phyloP scores from a whole-genome alignment of 2,329 filamentous ascomycete species.

The Fusarium sp. region DNA sequence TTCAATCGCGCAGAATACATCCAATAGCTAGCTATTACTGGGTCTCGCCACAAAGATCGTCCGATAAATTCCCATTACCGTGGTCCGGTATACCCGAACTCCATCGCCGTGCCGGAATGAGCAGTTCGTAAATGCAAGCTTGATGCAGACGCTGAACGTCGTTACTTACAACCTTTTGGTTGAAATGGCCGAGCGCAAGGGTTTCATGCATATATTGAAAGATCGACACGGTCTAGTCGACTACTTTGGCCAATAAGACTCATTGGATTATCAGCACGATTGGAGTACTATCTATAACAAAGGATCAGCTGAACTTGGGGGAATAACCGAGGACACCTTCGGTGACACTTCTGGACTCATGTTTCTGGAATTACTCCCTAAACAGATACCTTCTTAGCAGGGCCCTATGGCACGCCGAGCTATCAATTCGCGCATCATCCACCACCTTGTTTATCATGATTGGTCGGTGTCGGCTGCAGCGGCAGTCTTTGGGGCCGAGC shows the following conservation, averaged over 20 bases:
- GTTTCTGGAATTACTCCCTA: accelerated
- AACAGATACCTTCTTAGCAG: not conserved
- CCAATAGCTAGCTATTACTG: not conserved
- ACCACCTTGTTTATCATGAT: accelerated
- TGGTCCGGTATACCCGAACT: not conserved
- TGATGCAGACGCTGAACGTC: not conserved
- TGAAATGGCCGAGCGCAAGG: not conserved
- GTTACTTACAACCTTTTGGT: not conserved
- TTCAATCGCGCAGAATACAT: no score
- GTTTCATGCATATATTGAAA: not conserved
- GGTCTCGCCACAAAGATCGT: not conserved
- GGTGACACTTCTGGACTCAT: accelerated
- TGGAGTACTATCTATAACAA: not conserved
- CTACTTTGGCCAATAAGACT: accelerated
- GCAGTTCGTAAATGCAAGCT: not conserved
- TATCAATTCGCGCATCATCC: accelerated
- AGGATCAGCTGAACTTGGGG: not conserved
- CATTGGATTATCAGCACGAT: accelerated
- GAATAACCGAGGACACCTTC: not conserved
- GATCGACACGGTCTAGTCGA: not conserved
- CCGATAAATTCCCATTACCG: not conserved
- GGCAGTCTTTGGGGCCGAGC: not conserved
- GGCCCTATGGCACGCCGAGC: accelerated
- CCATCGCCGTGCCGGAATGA: not conserved
- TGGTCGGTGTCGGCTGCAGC: not conserved